phyloP scores from a whole-genome alignment of 1,139 yeast species.

The Debaryomyces psychrophilus region DNA sequence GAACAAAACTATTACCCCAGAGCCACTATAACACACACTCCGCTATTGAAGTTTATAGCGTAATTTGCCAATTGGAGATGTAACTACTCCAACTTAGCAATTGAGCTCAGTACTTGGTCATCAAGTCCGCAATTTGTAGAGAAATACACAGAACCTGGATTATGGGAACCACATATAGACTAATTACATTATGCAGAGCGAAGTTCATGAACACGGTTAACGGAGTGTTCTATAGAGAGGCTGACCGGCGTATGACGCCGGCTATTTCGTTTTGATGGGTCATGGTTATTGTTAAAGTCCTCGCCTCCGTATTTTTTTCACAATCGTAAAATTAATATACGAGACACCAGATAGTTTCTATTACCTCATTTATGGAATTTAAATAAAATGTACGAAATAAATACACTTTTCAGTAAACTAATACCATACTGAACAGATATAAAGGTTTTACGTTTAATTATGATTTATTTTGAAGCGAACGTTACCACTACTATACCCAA shows the following conservation, averaged over 20 bases:
- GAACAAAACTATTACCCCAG: too few relatives aligned
- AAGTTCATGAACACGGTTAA: not conserved
- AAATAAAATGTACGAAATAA: not conserved
- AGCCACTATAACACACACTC: too few relatives aligned
- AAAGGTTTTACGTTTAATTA: slow-evolving; percentile 6
- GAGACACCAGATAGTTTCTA: not conserved
- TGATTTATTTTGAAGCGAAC: slow-evolving; percentile 25
- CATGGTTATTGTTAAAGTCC: not conserved
- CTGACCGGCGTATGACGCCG: too few relatives aligned
- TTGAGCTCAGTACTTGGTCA: not conserved
- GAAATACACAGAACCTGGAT: too few relatives aligned
- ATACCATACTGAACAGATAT: not conserved
- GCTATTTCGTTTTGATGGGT: not conserved
- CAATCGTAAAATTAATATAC: slow-evolving; percentile 4
- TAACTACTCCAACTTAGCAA: too few relatives aligned
- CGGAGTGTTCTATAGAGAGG: too few relatives aligned
- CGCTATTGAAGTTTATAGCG: too few relatives aligned
- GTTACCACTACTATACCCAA: slow-evolving; percentile 23
- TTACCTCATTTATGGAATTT: slow-evolving; percentile 1
- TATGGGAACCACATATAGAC: too few relatives aligned
- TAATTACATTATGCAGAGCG: not conserved
- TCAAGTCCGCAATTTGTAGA: not conserved
- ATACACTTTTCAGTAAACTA: not conserved
- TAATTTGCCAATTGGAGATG: too few relatives aligned
- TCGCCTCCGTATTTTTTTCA: slow-evolving; percentile 3